phyloP scores from a whole-genome alignment of 2,329 filamentous ascomycete species.

The Magnaporthiopsis rhizophila region DNA sequence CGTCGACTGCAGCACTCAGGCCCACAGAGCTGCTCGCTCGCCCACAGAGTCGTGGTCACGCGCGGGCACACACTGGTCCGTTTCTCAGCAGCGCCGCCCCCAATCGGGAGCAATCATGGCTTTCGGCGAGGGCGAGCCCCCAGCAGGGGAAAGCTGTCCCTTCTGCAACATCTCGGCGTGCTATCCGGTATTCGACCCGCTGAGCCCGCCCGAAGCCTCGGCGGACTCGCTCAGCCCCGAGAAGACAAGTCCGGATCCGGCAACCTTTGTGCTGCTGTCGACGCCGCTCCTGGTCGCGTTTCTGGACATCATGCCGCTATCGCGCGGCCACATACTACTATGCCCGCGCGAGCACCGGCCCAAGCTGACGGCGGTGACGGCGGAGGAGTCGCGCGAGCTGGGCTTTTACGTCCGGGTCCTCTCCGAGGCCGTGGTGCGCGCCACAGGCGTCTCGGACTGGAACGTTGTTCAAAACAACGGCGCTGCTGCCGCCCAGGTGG shows the following conservation, averaged over 20 bases:
- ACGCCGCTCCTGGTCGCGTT: conserved; percentile 76
- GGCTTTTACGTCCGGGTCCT: conserved; percentile 63
- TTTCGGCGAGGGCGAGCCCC: not conserved
- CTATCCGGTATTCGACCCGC: conserved; percentile 40
- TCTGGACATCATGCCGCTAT: conserved; percentile 86
- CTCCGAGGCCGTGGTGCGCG: conserved; percentile 59
- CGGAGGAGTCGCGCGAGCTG: conserved; percentile 57
- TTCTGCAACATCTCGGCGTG: conserved; percentile 52
- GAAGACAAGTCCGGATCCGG: conserved; percentile 28
- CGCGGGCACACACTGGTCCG: not conserved
- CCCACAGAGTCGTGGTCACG: not conserved
- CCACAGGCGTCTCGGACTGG: conserved; percentile 73
- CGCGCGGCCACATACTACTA: conserved; percentile 73
- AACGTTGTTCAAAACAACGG: conserved; percentile 98
- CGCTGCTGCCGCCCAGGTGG: conserved; percentile 80
- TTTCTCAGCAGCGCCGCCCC: not conserved
- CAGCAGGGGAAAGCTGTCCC: conserved; percentile 34
- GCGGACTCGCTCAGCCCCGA: conserved; percentile 24
- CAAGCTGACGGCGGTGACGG: conserved; percentile 65
- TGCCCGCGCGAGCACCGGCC: conserved; percentile 69
- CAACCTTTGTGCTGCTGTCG: conserved; percentile 64
- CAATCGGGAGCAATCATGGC: not conserved
- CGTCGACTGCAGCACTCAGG: no score
- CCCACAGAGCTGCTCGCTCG: no score
- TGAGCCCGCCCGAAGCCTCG: conserved; percentile 30